Evolutionary conservation across 192 early-diverging fungal species (phyloP), one percentile per base, ranked within the genome.

Genomic region (Backusella liffmaniae): DNA sequence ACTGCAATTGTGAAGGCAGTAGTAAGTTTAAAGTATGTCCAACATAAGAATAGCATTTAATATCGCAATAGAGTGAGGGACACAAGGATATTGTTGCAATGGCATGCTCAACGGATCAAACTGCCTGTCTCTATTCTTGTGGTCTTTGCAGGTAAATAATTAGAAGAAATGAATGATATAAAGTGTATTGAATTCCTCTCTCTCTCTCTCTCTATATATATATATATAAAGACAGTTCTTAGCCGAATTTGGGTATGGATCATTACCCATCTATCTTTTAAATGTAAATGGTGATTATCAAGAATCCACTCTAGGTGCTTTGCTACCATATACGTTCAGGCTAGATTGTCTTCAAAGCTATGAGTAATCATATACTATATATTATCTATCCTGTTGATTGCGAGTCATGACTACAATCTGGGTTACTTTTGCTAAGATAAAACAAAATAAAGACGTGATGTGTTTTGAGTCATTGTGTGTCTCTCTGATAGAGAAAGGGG

Each of bases 1-100:
- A 95, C 94, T 30, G 95, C 95, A 2, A 90, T 95, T 78, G 88
- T 91, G 6, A 96, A 95, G 75, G 96, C 95, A 32, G 92, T 98
- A 71, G 92, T 93, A 88, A 83, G 86, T 75, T 9, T 5, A 44
- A 42, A 36, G 10, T 5, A 67, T 46, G 32, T 29, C 49, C 23
- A 29, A 23, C 67, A 26, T 46, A 44, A 16, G 29, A 10, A 37
- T 73, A 72, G 10, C n/a, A 66, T 42, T 70, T 39, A 39, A 39
- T 39, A 39, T 39, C 15, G 16, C 12, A 13, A 44, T 18, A 91
- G 90, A 91, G 88, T 37, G 93, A 93, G 72, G 96, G 96, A 16
- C 86, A 94, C 68, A 81, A 75, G 12, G 77, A 86, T 76, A 95
- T 96, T 77, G 74, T 88, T 56, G 92, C 92, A 7, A 84, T 96